These are phyloP conservation scores for Ustilago tritici DNA, from an alignment of 1,284 basidiomycete species.

Conservation along the genomic window DNA sequence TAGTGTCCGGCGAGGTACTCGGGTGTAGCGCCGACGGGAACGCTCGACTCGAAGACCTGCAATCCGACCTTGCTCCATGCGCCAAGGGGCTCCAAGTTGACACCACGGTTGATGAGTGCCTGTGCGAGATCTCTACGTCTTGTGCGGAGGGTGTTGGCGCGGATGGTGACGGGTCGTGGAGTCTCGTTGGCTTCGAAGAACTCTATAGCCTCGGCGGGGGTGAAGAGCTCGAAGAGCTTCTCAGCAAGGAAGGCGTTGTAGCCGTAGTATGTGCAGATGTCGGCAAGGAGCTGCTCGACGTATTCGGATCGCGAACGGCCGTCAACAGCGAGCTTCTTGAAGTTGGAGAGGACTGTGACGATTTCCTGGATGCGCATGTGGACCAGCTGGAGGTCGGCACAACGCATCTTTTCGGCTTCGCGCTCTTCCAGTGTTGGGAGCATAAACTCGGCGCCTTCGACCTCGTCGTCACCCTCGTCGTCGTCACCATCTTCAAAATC, in stretches of 20 bases:
- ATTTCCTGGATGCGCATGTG: constrained; percentile 90
- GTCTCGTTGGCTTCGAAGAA: constrained; percentile 99
- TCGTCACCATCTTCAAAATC: constrained; percentile 14
- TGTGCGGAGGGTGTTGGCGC: constrained; percentile 95
- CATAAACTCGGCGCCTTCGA: constrained; percentile 76
- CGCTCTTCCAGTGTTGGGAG: constrained; percentile 85
- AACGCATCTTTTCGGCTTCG: constrained; percentile 76
- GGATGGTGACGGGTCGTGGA: constrained; percentile 94
- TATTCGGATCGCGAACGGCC: constrained; percentile 85
- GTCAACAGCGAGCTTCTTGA: constrained; percentile 68
- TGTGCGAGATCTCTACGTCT: constrained; percentile 94
- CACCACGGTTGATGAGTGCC: constrained; percentile 92
- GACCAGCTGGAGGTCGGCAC: constrained; percentile 80
- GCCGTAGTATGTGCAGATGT: constrained; percentile 81
- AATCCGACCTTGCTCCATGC: constrained; percentile 99
- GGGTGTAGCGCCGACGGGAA: constrained; percentile 92
- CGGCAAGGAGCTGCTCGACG: constrained; percentile 85
- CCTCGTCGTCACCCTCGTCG: constrained; percentile 31
- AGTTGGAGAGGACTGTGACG: constrained; percentile 77
- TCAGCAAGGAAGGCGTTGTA: constrained; percentile 96
- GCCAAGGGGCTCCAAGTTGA: constrained; percentile 91
- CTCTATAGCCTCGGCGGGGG: constrained; percentile 88
- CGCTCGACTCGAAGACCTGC: constrained; percentile 95
- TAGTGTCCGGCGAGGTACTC: constrained; percentile 99
- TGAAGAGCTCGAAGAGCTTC: constrained; percentile 93